A percentile compares a stretch with the other conserved stretches of the same genome.
Evolutionary conservation across 805 yeast genomes (phyloP).

Genomic region (Kodamaea hsintzibuensis): DNA sequence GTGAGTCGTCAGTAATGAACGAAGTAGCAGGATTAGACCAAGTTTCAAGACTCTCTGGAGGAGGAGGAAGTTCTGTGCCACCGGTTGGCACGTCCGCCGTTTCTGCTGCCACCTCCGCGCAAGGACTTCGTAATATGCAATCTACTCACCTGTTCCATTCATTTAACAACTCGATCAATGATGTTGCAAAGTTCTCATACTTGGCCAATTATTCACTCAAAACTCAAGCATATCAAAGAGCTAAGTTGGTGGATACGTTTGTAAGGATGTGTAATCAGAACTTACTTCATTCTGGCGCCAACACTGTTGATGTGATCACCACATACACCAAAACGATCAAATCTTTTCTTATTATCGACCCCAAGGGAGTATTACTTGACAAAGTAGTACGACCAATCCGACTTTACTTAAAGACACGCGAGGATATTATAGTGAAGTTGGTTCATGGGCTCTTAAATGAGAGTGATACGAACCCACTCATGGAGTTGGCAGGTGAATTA

Average conservation of each 20-base stretch:
- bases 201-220: slow-evolving; percentile 20
- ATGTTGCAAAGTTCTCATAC: slow-evolving; percentile 12
- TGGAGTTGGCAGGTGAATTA: slow-evolving; percentile 58
- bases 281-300: slow-evolving; percentile 76
- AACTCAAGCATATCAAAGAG: slow-evolving; percentile 46
- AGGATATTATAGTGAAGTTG: slow-evolving; percentile 68
- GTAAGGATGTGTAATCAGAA: slow-evolving; percentile 42
- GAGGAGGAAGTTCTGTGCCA: background rate
- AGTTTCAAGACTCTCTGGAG: background rate
- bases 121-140: background rate
- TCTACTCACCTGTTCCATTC: slow-evolving; percentile 9
- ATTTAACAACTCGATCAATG: background rate
- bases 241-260: slow-evolving; percentile 52
- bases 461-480: slow-evolving; percentile 42
- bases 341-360: slow-evolving; percentile 76
- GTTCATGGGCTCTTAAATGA: slow-evolving; percentile 68
- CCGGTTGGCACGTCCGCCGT: background rate
- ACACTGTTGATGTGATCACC: slow-evolving; percentile 70
- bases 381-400: slow-evolving; percentile 77
- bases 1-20: background rate
- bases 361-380: slow-evolving; percentile 80
- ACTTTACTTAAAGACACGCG: slow-evolving; percentile 65
- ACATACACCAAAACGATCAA: slow-evolving; percentile 71
- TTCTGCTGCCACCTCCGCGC: background rate
- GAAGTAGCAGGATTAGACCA: background rate